Evolutionary conservation across 1,139 yeast species (phyloP), one percentile per base, ranked within the genome.

Genomic region (Yamadazyma kanchanaburiensis): DNA sequence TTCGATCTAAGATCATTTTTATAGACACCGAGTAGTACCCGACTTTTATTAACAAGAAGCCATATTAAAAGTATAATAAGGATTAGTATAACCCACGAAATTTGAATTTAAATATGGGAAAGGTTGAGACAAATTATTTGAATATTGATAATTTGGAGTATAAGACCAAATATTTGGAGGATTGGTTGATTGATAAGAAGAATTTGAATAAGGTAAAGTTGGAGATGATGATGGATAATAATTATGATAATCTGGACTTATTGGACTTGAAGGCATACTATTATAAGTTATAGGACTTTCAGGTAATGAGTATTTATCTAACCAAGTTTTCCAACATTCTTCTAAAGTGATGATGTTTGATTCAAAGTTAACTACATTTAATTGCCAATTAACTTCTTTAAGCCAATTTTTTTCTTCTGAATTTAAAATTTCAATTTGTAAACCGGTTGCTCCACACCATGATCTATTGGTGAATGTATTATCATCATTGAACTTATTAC

Each of bases 401-500:
- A 91, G 70, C 96, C 97, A 91, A 28, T 64, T 67, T 35, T 74
- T 73, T 62, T 91, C 98, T 41, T 76, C 64, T 15, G 57, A 51
- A 48, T 89, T 87, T 39, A 91, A 67, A 22, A 70, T 61, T 3
- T 49, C 48, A 32, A 86, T 68, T 11, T 75, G 62, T 40, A 91
- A 70, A 15, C 95, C 95, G 10, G 96, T 85, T 14, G 96, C 97
- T 34, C 88, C 91, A 27, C 88, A 74, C 98, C 98, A 91, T 7
- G 96, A 87, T 51, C 80, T 80, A 61, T 89, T 91, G 38, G 95
- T 88, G 51, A 91, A 91, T 15, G 97, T 91, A 60, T 89, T 88
- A 62, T 91, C 98, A 57, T 91, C 97, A 53, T 89, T 88, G 55
- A 88, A 86, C 60, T 91, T 91, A 64, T 91, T 91, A 26, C 96